Evolutionary conservation across 2,329 filamentous ascomycete genomes (phyloP).

Genomic region (Fusarium sororula): DNA sequence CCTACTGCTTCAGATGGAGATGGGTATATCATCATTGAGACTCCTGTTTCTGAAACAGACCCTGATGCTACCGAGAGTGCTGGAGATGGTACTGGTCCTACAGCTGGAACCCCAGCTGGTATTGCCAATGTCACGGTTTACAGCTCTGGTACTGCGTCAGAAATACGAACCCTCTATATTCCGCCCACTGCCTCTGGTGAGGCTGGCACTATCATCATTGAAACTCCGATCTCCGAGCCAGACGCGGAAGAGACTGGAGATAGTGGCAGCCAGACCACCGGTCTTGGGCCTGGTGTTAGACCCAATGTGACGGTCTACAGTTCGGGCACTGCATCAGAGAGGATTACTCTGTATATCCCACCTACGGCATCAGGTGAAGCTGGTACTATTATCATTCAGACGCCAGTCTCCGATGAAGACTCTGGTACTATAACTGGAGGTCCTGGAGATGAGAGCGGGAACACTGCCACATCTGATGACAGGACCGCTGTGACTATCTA

Average conservation of each 20-base stretch:
- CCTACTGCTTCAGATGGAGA: background rate
- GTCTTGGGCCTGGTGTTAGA: too few species aligned
- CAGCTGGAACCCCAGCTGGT: rapidly evolving
- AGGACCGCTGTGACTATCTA: background rate
- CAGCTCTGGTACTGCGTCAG: background rate
- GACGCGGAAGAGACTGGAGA: too few species aligned
- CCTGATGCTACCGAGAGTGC: background rate
- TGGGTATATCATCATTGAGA: conserved; percentile 1
- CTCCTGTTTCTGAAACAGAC: background rate
- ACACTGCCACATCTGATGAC: background rate
- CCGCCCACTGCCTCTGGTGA: background rate
- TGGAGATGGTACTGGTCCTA: background rate
- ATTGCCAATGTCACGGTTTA: background rate
- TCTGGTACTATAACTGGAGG: background rate
- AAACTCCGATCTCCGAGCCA: background rate
- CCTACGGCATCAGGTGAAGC: background rate
- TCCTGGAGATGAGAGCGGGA: background rate
- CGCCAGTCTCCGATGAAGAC: background rate
- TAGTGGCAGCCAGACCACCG: too few species aligned
- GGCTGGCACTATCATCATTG: background rate
- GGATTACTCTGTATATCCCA: background rate
- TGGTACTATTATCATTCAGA: conserved; percentile 1
- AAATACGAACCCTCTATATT: background rate
- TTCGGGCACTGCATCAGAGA: background rate
- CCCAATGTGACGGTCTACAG: background rate